Conservation (phyloP, 1,284 basidiomycete genomes). For the Tilletiopsis washingtonensis region DNA sequence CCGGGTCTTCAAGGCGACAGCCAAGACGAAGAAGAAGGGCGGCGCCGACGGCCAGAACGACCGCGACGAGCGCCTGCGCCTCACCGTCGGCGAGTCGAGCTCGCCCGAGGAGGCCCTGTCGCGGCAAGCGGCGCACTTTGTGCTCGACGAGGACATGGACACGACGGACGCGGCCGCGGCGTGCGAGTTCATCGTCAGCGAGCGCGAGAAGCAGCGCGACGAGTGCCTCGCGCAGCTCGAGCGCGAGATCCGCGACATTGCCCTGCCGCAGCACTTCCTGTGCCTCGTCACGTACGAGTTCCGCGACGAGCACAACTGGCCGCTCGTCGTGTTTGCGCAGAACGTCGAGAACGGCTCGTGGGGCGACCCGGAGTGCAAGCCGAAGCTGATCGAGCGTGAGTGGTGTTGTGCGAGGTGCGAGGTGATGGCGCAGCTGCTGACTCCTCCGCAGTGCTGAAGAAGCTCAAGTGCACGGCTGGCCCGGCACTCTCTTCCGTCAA, state of each 20-base stretch:
- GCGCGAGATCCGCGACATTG: slow-evolving; percentile 57
- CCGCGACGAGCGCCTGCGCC: slow-evolving; percentile 74
- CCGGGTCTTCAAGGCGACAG: slow-evolving; percentile 18
- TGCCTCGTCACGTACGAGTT: slow-evolving; percentile 62
- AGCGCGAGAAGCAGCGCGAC: slow-evolving; percentile 68
- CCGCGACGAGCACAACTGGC: slow-evolving; percentile 60
- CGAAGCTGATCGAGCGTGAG: slow-evolving; percentile 21
- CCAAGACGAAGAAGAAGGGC: slow-evolving; percentile 14
- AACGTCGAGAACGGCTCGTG: slow-evolving; percentile 54
- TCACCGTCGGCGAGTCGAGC: slow-evolving; percentile 81
- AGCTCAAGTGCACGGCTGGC: not conserved
- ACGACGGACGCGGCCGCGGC: slow-evolving; percentile 70
- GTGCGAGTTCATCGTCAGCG: slow-evolving; percentile 79
- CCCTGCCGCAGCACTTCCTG: slow-evolving; percentile 51
- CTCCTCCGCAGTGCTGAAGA: too few species aligned
- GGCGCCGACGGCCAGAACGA: slow-evolving; percentile 50
- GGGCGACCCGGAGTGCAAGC: slow-evolving; percentile 67
- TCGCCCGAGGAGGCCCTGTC: slow-evolving; percentile 52
- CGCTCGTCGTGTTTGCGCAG: slow-evolving; percentile 65
- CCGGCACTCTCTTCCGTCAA: too few species aligned
- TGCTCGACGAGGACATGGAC: slow-evolving; percentile 62
- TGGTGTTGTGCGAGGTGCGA: too few species aligned
- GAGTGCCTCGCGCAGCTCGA: slow-evolving; percentile 70
- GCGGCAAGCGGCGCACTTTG: not conserved
- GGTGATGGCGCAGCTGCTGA: too few species aligned